These are phyloP conservation scores for Dactylellina haptotyla DNA, from an alignment of 2,329 filamentous ascomycete species.

Conservation along the genomic window DNA sequence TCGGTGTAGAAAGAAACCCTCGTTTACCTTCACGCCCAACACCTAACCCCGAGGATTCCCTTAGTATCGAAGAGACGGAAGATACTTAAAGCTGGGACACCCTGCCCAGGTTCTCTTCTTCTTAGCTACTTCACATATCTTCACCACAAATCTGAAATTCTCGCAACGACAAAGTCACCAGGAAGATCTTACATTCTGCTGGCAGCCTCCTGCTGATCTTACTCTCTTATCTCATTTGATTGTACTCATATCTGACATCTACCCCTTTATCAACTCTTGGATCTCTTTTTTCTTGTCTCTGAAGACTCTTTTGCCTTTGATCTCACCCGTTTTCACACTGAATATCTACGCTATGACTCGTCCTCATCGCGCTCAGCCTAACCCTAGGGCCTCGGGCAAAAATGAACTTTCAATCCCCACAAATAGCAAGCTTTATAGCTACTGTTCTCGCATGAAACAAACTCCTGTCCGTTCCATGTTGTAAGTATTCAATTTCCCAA, in stretches of 20 bases:
- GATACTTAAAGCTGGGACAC: conserved; percentile 23
- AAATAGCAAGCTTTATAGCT: conserved; percentile 41
- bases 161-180: conserved; percentile 2
- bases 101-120: background rate
- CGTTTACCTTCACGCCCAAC: background rate
- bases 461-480: conserved; percentile 47
- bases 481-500: conserved; percentile 34
- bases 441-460: conserved; percentile 45
- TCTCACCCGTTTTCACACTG: background rate
- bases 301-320: background rate
- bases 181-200: background rate
- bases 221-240: background rate
- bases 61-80: conserved; percentile 2
- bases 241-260: background rate
- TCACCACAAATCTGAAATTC: conserved; percentile 12
- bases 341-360: conserved; percentile 32
- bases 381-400: background rate
- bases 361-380: conserved; percentile 3
- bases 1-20: background rate
- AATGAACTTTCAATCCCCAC: conserved; percentile 28
- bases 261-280: background rate
- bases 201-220: conserved; percentile 7
- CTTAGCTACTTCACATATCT: background rate
- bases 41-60: conserved; percentile 1
- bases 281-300: conserved; percentile 11